Base-by-base conservation (phyloP, 441 rosid species). In the Adansonia madagascariensis region DNA sequence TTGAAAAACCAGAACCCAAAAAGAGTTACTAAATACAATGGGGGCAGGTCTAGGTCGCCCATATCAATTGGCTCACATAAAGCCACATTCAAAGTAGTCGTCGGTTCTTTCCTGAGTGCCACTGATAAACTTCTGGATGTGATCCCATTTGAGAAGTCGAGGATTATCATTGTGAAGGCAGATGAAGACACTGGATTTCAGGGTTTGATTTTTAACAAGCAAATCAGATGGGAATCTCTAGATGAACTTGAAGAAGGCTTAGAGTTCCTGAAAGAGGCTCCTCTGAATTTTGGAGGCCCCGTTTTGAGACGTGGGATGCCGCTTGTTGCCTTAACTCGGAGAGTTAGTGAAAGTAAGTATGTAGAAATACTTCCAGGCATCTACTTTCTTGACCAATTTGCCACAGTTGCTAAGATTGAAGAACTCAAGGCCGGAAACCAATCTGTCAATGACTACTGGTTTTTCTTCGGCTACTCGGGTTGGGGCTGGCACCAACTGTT, bases 401-500 rank as follows among this genome's bases (percentile, higher is more conserved):
- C 92, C 0, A 88, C 94, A 1, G 15, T 86, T 4, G 50, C 60
- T 15, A 86, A 79, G 77, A 87, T 93, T 35, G 81, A 90, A 78
- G 87, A 80, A 75, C 74, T 92, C 17, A 90, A 82, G 78, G 82
- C 86, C 2, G 90, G 90, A 79, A 88, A 81, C 64, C 81, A 76
- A 43, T 85, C 88, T 8, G 60, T 89, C 1, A 17, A 75, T 3
- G 90, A 89, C 47, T 93, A 89, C 80, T 96, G 98, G 97, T 94
- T 96, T 82, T 94, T 96, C 91, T 77, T 94, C 82, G 99, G 99
- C 10, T 88, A 84, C 77, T 85, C 98, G 0, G 84, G 89, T 80
- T 96, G 99, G 99, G 88, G 88, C 53, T 90, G 97, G 92, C 82
- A 84, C 4, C 99, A 96, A 80, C 78, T 96, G 76, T 86, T 87